A percentile compares a stretch with the other conserved stretches of the same genome.
phyloP scores from a whole-genome alignment of 2,329 filamentous ascomycete genomes.

The Cercospora berteroae region DNA sequence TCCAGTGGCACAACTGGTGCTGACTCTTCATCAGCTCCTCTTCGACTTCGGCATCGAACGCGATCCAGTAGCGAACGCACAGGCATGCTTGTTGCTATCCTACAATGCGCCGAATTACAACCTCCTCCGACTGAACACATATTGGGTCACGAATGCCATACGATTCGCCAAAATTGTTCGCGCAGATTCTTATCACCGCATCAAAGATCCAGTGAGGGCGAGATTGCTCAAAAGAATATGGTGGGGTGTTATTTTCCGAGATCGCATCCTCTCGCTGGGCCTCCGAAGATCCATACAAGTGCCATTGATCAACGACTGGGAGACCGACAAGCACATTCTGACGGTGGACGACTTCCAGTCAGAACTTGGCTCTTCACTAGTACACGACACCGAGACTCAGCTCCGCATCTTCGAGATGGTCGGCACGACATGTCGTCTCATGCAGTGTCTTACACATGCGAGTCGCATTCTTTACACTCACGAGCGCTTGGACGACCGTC shows the following conservation, averaged over 20 bases:
- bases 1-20: not conserved
- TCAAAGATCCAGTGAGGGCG: slow-evolving; percentile 21
- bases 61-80: slow-evolving; percentile 22
- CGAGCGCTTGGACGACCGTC: slow-evolving; percentile 24
- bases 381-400: slow-evolving; percentile 28
- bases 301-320: slow-evolving; percentile 21
- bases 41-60: slow-evolving; percentile 27
- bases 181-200: slow-evolving; percentile 22
- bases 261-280: slow-evolving; percentile 24
- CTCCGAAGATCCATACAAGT: slow-evolving; percentile 22
- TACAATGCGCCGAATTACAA: slow-evolving; percentile 27
- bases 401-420: slow-evolving; percentile 26
- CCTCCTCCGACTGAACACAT: slow-evolving; percentile 25
- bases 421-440: slow-evolving; percentile 21
- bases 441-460: slow-evolving; percentile 23
- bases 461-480: slow-evolving; percentile 22
- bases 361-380: slow-evolving; percentile 24
- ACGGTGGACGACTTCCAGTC: slow-evolving; percentile 22
- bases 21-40: slow-evolving; percentile 18
- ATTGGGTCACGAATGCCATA: slow-evolving; percentile 27
- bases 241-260: slow-evolving; percentile 27
- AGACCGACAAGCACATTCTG: slow-evolving; percentile 23
- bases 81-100: slow-evolving; percentile 24
- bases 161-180: slow-evolving; percentile 25
- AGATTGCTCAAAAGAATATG: slow-evolving; percentile 25